Base-by-base conservation (phyloP, 345 rosid species). In the Trapa incisa region DNA sequence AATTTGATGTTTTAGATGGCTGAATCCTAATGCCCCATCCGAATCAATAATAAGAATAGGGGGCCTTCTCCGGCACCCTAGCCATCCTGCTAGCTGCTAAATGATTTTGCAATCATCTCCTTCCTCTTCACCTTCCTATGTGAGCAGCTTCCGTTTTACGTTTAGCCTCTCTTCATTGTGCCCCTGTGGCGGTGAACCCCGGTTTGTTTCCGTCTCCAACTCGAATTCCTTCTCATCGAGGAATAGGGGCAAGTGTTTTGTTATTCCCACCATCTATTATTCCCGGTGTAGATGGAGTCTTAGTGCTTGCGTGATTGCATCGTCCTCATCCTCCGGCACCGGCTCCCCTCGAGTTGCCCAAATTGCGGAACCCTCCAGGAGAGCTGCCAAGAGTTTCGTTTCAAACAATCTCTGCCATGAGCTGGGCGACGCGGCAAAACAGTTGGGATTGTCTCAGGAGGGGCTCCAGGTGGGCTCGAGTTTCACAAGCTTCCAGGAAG, bases 401-500 rank as follows among this genome's bases (percentile, higher is more conserved):
- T 73, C 76, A 8, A 74, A 81, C 67, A 80, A 76, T 6, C 68
- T 87, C 67, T 78, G 85, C 17, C 73, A 76, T 75, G 92, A 87
- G 72, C 71, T 87, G 76, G 84, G 70, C 22, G 65, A 69, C 2
- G 76, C 70, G 37, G 76, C 70, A 35, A 80, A 79, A 50, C 14
- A 50, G n/a, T 11, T 50, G 56, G 56, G 22, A 66, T 58, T 75
- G 41, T 42, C 83, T 0, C 80, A 71, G 58, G 79, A 77, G 39
- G 80, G 85, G 6, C 63, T 82, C 63, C 83, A 69, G 6, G 54
- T 76, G 72, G 85, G 82, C 14, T 77, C 83, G 37, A 82, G 76
- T 78, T 91, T 91, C 68, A 78, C 88, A 38, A 77, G 54, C 54
- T 89, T 84, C 61, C 80, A 75, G 62, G 91, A 91, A 72, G 99